phyloP scores from a whole-genome alignment of 148 eudicot species.

The Chenopodium berlandieri region DNA sequence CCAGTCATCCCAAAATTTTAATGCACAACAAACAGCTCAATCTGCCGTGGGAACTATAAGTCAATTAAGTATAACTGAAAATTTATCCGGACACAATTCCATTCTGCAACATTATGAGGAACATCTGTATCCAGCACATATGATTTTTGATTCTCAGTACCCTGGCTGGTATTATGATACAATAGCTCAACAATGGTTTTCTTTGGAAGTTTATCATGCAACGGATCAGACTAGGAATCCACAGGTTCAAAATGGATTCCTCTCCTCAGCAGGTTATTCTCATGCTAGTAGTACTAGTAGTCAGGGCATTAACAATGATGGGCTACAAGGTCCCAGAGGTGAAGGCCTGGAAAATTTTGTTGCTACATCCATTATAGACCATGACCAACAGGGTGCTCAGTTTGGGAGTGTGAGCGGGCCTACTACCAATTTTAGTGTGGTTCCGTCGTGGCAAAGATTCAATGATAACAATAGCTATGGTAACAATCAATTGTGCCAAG shows the following conservation, averaged over 20 bases:
- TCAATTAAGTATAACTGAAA: conserved; percentile 44
- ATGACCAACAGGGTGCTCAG: conserved; percentile 47
- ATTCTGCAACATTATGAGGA: conserved; percentile 38
- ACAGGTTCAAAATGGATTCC: conserved; percentile 41
- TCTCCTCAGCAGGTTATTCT: conserved; percentile 34
- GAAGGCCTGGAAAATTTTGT: conserved; percentile 31
- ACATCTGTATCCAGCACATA: conserved; percentile 62
- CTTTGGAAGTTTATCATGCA: conserved; percentile 55
- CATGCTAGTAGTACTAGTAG: conserved; percentile 37
- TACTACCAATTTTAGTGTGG: conserved; percentile 27
- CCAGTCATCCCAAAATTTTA: conserved; percentile 43
- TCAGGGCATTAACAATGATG: conserved; percentile 24
- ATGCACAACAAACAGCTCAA: conserved; percentile 62
- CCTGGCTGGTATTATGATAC: conserved; percentile 97
- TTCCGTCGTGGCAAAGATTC: conserved; percentile 30
- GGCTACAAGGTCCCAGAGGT: conserved; percentile 26
- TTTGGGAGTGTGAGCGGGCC: conserved; percentile 27
- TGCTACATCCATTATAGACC: conserved; percentile 37
- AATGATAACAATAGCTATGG: conserved; percentile 24
- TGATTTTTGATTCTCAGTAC: conserved; percentile 83
- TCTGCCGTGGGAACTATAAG: conserved; percentile 46
- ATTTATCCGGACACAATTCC: conserved; percentile 55
- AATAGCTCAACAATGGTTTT: conserved; percentile 57
- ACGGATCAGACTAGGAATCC: conserved; percentile 40
- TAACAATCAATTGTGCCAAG: conserved; percentile 22